A percentile compares a stretch with the other conserved stretches of the same genome.
Evolutionary conservation across 257 asterid species (phyloP).

Genomic region (Linaria vulgaris): DNA sequence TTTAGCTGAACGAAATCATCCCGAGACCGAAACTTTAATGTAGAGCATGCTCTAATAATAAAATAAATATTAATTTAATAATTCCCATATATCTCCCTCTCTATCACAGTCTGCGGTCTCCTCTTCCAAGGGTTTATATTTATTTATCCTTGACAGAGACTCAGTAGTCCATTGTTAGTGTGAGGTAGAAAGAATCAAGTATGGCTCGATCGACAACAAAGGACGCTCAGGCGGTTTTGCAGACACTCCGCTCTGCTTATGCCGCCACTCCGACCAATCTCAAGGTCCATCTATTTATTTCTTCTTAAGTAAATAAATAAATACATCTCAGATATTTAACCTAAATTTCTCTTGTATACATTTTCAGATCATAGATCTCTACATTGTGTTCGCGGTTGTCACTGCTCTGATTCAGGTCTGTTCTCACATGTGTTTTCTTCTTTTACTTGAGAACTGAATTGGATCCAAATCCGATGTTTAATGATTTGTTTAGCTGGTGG

Average conservation of each 20-base stretch:
- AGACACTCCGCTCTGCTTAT: constrained; percentile 72
- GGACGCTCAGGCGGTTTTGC: constrained; percentile 64
- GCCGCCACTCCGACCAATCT: constrained; percentile 63
- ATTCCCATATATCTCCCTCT: too few species aligned
- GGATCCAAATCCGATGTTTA: background rate
- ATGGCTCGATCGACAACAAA: constrained; percentile 70
- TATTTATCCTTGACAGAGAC: background rate
- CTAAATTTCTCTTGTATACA: background rate
- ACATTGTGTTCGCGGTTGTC: constrained; percentile 56
- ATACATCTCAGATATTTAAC: background rate
- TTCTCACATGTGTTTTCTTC: constrained; percentile 6
- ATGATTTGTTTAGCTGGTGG: too few species aligned
- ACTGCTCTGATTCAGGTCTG: constrained; percentile 79
- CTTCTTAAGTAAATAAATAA: too few species aligned
- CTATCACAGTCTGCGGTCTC: background rate
- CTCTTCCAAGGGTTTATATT: background rate
- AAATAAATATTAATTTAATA: too few species aligned
- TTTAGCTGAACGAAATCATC: too few species aligned
- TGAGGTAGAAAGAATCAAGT: background rate
- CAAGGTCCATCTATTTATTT: constrained; percentile 42
- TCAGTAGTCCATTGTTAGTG: background rate
- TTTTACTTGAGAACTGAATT: background rate
- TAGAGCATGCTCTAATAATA: too few species aligned
- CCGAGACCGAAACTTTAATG: too few species aligned
- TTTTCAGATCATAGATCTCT: constrained; percentile 76